Evolutionary conservation across 805 yeast genomes (phyloP).

Genomic region (Barnettozyma populi): DNA sequence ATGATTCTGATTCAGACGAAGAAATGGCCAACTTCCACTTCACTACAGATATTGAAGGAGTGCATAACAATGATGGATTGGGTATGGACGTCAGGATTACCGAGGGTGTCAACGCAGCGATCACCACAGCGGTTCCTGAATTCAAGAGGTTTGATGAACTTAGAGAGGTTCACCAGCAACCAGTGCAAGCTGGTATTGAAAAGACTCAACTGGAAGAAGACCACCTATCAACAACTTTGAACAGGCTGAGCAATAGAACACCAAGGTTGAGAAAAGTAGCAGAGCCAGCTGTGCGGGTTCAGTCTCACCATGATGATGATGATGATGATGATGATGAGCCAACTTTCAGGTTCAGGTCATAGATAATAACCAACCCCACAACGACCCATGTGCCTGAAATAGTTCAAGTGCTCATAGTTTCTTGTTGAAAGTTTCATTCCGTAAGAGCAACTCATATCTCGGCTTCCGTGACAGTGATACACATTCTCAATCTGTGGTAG

Average conservation of each 20-base stretch:
- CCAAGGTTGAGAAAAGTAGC: not conserved
- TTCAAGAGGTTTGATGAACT: constrained; percentile 9
- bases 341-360: constrained; percentile 28
- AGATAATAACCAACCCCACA: constrained; percentile 20
- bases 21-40: constrained; percentile 17
- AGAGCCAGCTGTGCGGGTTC: constrained; percentile 13
- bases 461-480: constrained; percentile 67
- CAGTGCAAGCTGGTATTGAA: not conserved
- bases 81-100: constrained; percentile 18
- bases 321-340: constrained; percentile 28
- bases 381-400: constrained; percentile 25
- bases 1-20: constrained; percentile 14
- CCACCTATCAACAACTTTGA: not conserved
- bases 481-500: constrained; percentile 41
- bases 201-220: not conserved
- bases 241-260: not conserved
- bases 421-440: constrained; percentile 18
- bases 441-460: constrained; percentile 46
- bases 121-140: constrained; percentile 13
- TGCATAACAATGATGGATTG: constrained; percentile 17
- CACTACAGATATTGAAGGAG: constrained; percentile 9
- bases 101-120: not conserved
- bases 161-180: not conserved
- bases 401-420: constrained; percentile 24
- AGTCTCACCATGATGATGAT: constrained; percentile 12